Conservation (phyloP, 352 stramenopile species). For the Pythium folliculosum region DNA sequence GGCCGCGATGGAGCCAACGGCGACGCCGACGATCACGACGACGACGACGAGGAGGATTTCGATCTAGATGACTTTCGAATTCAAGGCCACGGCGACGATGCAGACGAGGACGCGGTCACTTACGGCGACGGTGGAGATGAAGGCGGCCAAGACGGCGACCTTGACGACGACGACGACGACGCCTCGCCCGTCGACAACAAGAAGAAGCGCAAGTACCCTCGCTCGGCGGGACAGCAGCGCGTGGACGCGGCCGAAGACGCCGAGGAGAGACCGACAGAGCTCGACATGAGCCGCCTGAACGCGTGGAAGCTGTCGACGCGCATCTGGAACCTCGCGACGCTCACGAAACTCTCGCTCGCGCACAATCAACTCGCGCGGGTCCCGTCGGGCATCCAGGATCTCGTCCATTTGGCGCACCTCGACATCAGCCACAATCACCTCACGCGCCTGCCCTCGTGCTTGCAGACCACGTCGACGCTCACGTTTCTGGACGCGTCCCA, state of each 20-base stretch:
- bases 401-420: slow-evolving; percentile 52
- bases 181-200: slow-evolving; percentile 16
- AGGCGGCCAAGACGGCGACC: slow-evolving; percentile 22
- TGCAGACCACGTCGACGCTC: slow-evolving; percentile 63
- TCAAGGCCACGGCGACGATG: slow-evolving; percentile 27
- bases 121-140: slow-evolving; percentile 26
- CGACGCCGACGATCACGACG: slow-evolving; percentile 23
- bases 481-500: slow-evolving; percentile 46
- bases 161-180: slow-evolving; percentile 23
- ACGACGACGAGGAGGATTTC: slow-evolving; percentile 33
- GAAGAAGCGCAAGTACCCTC: slow-evolving; percentile 40
- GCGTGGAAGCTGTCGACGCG: slow-evolving; percentile 58
- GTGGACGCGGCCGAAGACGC: slow-evolving; percentile 57
- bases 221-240: slow-evolving; percentile 57
- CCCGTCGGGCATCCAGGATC: slow-evolving; percentile 73
- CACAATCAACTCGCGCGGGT: slow-evolving; percentile 60
- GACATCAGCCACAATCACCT: slow-evolving; percentile 66
- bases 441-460: slow-evolving; percentile 56
- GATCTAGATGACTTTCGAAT: slow-evolving; percentile 44
- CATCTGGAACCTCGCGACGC: slow-evolving; percentile 66
- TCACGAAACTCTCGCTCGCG: slow-evolving; percentile 44
- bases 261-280: slow-evolving; percentile 17
- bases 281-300: slow-evolving; percentile 59
- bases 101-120: slow-evolving; percentile 23
- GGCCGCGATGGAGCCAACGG: slow-evolving; percentile 26